Conservation (phyloP, 352 stramenopile genomes). For the Blastocystis sp. region DNA sequence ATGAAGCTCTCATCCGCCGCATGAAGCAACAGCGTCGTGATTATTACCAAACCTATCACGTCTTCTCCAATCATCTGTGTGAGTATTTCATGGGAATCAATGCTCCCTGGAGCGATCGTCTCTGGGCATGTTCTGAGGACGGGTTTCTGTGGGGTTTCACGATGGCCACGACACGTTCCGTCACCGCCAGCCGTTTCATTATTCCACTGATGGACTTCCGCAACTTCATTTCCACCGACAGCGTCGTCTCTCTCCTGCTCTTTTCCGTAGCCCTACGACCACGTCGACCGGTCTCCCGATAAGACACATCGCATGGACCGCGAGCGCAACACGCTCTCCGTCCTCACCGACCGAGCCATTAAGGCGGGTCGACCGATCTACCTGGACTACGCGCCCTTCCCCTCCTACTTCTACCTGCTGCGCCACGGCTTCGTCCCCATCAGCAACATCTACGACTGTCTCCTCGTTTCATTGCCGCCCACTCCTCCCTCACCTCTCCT, state of each 20-base stretch:
- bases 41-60: background rate
- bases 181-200: background rate
- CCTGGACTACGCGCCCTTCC: slow-evolving; percentile 18
- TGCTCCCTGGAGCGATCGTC: background rate
- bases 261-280: background rate
- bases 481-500: background rate
- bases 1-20: background rate
- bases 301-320: background rate
- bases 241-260: too few relatives aligned
- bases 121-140: background rate
- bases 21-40: background rate
- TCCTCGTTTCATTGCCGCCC: background rate
- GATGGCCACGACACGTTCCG: background rate
- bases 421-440: background rate
- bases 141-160: slow-evolving; percentile 4
- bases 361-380: background rate
- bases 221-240: slow-evolving; percentile 33
- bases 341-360: background rate
- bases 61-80: background rate
- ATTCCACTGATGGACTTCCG: slow-evolving; percentile 27
- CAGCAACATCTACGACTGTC: slow-evolving; percentile 38
- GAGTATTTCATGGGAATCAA: background rate
- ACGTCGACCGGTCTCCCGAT: background rate
- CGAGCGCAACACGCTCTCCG: background rate
- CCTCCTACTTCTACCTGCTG: slow-evolving; percentile 13